Evolutionary conservation across 129 eudicot genomes (phyloP), one percentile per base, ranked within the genome.

Genomic region (Pulicaria dysenterica): DNA sequence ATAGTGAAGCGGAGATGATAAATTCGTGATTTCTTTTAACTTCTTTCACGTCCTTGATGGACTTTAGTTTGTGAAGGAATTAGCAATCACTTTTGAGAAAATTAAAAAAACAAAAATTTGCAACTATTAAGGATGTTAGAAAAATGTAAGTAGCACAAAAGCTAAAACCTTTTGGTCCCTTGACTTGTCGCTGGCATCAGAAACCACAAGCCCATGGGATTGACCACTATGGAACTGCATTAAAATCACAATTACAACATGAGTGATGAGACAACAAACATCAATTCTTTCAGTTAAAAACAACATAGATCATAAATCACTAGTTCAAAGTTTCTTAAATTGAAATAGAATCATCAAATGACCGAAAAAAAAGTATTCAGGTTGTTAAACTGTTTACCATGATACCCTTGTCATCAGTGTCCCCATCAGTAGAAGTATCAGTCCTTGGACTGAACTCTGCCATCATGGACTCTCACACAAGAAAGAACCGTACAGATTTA

Each of bases 101-200:
- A 17, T 45, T 44, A 2, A 50, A 13, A 49, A 36, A 24, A 24
- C 8, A 7, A 49, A 7, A 49, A 31, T 40, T 19, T 10, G 54
- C 64, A 70, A 55, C 31, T 56, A 55, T 41, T 19, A 53, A 51
- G 37, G 9, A 14, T 10, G 12, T 6, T 5, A 31, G 8, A 5
- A 43, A 43, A 12, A 45, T 36, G 46, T 3, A 82, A 56, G 54
- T 12, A 67, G 48, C 65, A 45, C 17, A 62, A 76, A 42, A 17
- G 42, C 44, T 4, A 82, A 74, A 72, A 88, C 96, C 96, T 89
- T 89, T 83, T 89, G 96, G 77, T 89, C 96, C 77, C 92, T 84
- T 15, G 90, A 77, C 81, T 84, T 89, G 77, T 89, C 96, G 62
- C 96, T 89, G 59, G 86, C 90, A 89, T 89, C 96, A 60, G 90